Conservation (phyloP, 2,329 filamentous ascomycete species). For the Kalaharituber pfeilii region DNA sequence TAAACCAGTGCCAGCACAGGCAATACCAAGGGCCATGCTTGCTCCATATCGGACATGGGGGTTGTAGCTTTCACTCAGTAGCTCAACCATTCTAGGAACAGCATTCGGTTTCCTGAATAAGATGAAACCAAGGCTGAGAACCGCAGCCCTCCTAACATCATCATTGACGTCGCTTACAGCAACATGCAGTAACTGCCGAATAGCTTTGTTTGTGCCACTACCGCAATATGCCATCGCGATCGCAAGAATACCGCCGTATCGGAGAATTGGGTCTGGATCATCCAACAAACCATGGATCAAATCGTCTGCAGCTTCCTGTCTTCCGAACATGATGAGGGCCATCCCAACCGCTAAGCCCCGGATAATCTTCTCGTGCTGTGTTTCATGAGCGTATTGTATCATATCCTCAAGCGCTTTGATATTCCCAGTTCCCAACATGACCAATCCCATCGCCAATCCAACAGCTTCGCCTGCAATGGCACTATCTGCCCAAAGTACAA, state of each 20-base stretch:
- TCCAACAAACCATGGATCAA: slow-evolving; percentile 84
- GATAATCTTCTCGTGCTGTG: slow-evolving; percentile 97
- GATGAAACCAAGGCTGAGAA: slow-evolving; percentile 96
- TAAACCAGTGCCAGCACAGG: slow-evolving; percentile 86
- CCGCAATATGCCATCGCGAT: slow-evolving; percentile 94
- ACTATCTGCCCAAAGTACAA: slow-evolving; percentile 78
- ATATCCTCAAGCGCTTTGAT: slow-evolving; percentile 85
- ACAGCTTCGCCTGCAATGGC: slow-evolving; percentile 95
- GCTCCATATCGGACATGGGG: slow-evolving; percentile 95
- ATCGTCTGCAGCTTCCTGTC: slow-evolving; percentile 85
- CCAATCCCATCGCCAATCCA: slow-evolving; percentile 85
- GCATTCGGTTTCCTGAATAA: slow-evolving; percentile 94
- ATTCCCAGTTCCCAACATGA: slow-evolving; percentile 97
- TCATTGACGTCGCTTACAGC: slow-evolving; percentile 97
- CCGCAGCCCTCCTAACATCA: slow-evolving; percentile 84
- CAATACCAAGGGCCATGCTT: slow-evolving; percentile 95
- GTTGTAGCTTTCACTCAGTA: slow-evolving; percentile 96
- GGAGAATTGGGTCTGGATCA: slow-evolving; percentile 79
- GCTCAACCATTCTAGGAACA: slow-evolving; percentile 95
- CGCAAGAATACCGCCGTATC: slow-evolving; percentile 98
- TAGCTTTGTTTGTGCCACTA: slow-evolving; percentile 95
- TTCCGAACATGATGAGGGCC: slow-evolving; percentile 95
- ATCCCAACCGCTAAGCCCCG: slow-evolving; percentile 89
- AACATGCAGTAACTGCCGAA: slow-evolving; percentile 83
- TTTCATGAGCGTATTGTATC: slow-evolving; percentile 95